phyloP scores from a whole-genome alignment of 1,284 basidiomycete genomes.

The Cryptococcus jaspeensis region DNA sequence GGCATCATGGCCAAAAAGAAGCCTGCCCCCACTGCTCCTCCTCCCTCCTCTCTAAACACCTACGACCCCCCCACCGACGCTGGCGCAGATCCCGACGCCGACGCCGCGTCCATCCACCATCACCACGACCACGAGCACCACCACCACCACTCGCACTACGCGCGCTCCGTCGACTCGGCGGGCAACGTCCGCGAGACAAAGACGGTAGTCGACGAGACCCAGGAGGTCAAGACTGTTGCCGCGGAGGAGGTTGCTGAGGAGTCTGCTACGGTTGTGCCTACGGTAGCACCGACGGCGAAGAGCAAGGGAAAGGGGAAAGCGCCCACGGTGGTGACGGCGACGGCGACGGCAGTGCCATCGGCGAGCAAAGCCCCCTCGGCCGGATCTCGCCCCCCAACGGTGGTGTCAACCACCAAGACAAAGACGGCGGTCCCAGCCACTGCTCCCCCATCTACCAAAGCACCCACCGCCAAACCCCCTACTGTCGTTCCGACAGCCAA shows the following conservation, averaged over 20 bases:
- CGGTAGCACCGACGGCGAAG: neutral
- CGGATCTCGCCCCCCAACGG: too few relatives aligned
- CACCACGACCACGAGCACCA: slow-evolving; percentile 21
- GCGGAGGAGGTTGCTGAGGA: slow-evolving; percentile 8
- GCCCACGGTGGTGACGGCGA: neutral
- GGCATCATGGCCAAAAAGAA: slow-evolving; percentile 13
- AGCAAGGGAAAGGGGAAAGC: slow-evolving; percentile 1
- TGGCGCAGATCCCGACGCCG: neutral
- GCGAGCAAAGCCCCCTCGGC: slow-evolving; percentile 8
- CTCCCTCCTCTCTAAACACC: neutral
- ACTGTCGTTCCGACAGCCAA: slow-evolving; percentile 4
- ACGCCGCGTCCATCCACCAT: slow-evolving; percentile 10
- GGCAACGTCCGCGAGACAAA: slow-evolving; percentile 9
- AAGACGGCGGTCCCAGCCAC: too few relatives aligned
- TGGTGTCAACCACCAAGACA: too few relatives aligned
- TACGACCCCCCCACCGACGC: slow-evolving; percentile 4
- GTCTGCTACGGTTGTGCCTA: neutral
- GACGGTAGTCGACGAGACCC: too few relatives aligned
- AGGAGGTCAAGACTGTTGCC: too few relatives aligned
- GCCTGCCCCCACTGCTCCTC: neutral
- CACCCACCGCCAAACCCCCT: slow-evolving; percentile 17
- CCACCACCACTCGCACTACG: slow-evolving; percentile 25
- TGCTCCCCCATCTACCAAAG: too few relatives aligned
- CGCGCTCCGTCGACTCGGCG: slow-evolving; percentile 13
- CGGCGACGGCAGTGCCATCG: neutral